Percentiles rank a stretch among this genome's conserved stretches.
phyloP scores from a whole-genome alignment of 805 yeast species.

The Ogataea allantospora region DNA sequence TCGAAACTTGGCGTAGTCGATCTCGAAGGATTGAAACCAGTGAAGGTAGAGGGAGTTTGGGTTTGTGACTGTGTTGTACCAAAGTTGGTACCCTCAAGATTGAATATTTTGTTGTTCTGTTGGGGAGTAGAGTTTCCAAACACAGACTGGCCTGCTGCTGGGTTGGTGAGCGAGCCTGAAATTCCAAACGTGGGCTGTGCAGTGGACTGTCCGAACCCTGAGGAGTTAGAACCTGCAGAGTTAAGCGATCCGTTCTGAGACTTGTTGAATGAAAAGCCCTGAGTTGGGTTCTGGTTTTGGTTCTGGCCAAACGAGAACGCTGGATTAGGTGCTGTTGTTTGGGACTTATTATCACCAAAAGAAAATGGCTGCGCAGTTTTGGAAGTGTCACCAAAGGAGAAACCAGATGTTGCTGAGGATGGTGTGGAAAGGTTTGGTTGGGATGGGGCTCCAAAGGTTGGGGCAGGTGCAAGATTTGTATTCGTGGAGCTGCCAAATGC shows the following conservation, averaged over 20 bases:
- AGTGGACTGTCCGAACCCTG: slow-evolving; percentile 7
- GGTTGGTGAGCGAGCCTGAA: slow-evolving; percentile 17
- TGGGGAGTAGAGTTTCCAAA: slow-evolving; percentile 16
- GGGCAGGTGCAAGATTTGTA: slow-evolving; percentile 2
- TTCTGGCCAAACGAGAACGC: slow-evolving; percentile 6
- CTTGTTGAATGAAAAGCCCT: slow-evolving; percentile 4
- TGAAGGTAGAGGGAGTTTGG: slow-evolving; percentile 11
- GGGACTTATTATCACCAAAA: slow-evolving; percentile 7
- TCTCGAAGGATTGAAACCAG: slow-evolving; percentile 25
- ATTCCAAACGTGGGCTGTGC: slow-evolving; percentile 7
- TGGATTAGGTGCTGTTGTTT: slow-evolving; percentile 5
- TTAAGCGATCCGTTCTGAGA: slow-evolving; percentile 3
- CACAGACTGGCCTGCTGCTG: slow-evolving; percentile 17
- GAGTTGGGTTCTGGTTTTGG: no score
- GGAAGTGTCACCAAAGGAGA: slow-evolving; percentile 6
- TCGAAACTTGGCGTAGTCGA: slow-evolving; percentile 34
- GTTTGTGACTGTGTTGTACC: slow-evolving; percentile 12
- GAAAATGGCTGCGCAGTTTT: slow-evolving; percentile 12
- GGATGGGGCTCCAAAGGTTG: not conserved
- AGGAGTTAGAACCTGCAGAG: slow-evolving; percentile 13
- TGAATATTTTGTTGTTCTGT: slow-evolving; percentile 21
- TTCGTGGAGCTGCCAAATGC: not conserved
- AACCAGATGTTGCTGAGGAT: not conserved
- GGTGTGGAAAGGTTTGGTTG: not conserved
- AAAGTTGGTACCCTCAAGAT: slow-evolving; percentile 14